These are phyloP conservation scores for Rubus idaeus DNA, from an alignment of 306 rosid species.

Conservation along the genomic window DNA sequence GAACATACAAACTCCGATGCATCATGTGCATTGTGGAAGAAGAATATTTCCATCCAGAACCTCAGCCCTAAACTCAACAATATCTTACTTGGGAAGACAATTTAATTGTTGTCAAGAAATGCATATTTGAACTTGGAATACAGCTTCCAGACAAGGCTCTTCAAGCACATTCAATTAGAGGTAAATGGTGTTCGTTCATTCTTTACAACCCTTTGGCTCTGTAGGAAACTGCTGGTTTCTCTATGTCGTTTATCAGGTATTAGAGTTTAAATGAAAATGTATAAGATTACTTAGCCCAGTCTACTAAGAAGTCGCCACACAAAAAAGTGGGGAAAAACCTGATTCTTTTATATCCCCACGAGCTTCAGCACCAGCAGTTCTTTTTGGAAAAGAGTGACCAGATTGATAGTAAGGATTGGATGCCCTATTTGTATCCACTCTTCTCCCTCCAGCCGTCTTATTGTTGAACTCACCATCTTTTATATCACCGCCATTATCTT, in stretches of 20 bases:
- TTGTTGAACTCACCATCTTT: slow-evolving; percentile 40
- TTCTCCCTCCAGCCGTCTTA: slow-evolving; percentile 44
- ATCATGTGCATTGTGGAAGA: neutral
- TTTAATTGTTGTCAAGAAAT: neutral
- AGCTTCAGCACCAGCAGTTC: slow-evolving; percentile 32
- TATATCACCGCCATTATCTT: slow-evolving; percentile 49
- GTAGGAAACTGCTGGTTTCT: neutral
- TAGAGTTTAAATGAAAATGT: neutral
- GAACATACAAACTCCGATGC: neutral
- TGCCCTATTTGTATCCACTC: slow-evolving; percentile 38
- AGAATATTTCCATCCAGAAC: neutral
- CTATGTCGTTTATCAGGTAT: neutral
- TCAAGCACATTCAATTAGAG: neutral
- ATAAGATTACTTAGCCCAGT: neutral
- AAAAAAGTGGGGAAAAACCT: slow-evolving; percentile 39
- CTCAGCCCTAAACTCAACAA: neutral
- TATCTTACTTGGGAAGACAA: neutral
- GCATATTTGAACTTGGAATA: neutral
- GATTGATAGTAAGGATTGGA: slow-evolving; percentile 65
- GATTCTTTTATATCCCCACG: slow-evolving; percentile 32
- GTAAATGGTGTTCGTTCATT: neutral
- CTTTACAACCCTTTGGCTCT: neutral
- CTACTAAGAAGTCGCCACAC: slow-evolving; percentile 12
- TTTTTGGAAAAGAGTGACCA: slow-evolving; percentile 42
- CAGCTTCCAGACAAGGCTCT: neutral